Evolutionary conservation across 495 filamentous ascomycete species (phyloP).

Genomic region (Penicillium manginii): DNA sequence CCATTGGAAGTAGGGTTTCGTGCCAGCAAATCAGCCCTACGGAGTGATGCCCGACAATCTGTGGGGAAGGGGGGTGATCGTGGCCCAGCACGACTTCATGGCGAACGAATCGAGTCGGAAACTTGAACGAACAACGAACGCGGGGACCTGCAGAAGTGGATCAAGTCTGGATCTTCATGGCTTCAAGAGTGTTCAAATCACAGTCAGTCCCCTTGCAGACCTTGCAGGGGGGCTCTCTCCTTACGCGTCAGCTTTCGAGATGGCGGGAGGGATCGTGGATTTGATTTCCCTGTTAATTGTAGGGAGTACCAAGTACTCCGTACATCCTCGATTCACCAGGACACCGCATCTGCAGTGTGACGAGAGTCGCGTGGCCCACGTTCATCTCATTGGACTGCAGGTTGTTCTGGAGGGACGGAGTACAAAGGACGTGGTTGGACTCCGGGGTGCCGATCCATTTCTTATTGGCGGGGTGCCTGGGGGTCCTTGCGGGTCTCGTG

Average conservation of each 20-base stretch:
- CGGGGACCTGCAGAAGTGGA: slow-evolving; percentile 23
- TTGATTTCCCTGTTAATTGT: not conserved
- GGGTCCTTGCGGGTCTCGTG: slow-evolving; percentile 17
- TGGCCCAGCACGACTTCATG: not conserved
- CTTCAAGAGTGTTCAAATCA: slow-evolving; percentile 22
- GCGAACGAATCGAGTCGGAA: not conserved
- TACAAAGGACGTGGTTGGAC: not conserved
- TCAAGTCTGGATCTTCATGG: slow-evolving; percentile 10
- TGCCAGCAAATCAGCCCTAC: not conserved
- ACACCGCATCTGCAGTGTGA: not conserved
- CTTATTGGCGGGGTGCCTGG: slow-evolving; percentile 5
- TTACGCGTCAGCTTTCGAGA: slow-evolving; percentile 12
- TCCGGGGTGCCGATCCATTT: slow-evolving; percentile 3
- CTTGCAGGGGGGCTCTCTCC: not conserved
- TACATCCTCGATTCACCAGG: not conserved
- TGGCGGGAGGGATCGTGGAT: not conserved
- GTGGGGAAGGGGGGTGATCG: slow-evolving; percentile 21
- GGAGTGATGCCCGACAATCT: slow-evolving; percentile 11
- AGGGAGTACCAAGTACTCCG: not conserved
- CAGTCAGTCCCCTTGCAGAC: slow-evolving; percentile 30
- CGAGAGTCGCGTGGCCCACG: not conserved
- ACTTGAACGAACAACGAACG: not conserved
- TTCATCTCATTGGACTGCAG: not conserved
- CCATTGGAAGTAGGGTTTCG: not conserved
- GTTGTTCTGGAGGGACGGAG: not conserved